A percentile compares a stretch with the other conserved stretches of the same genome.
These are phyloP conservation scores for Potentilla sterilis DNA, from an alignment of 306 rosid genomes.

Conservation along the genomic window DNA sequence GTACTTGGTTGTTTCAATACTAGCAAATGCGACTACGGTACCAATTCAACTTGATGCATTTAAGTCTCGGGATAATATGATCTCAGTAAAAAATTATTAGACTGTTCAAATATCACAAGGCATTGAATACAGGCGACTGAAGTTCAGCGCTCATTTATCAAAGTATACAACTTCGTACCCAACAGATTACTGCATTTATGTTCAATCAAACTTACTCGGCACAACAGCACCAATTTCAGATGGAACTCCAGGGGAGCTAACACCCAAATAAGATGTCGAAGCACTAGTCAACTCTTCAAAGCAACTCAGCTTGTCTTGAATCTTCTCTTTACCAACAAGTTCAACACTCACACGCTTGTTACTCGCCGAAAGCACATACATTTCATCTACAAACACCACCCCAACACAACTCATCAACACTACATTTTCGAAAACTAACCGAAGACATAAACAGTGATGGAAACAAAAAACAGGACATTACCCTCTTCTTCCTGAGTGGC, in stretches of 20 bases:
- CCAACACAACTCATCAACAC: background rate
- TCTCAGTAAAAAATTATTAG: background rate
- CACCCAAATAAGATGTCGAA: conserved; percentile 69
- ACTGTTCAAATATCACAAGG: background rate
- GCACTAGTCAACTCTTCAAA: conserved; percentile 77
- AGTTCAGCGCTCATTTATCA: background rate
- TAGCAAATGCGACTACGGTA: background rate
- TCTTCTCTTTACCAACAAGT: conserved; percentile 78
- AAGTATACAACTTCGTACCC: background rate
- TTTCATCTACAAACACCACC: conserved; percentile 67
- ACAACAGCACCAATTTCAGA: conserved; percentile 41
- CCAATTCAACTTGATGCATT: background rate
- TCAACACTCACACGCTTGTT: conserved; percentile 71
- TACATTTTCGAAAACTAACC: background rate
- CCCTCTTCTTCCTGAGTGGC: conserved; percentile 88
- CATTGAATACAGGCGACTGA: background rate
- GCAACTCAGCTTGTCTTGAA: conserved; percentile 75
- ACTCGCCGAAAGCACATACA: conserved; percentile 89
- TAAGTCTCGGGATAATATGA: background rate
- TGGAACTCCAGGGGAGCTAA: conserved; percentile 66
- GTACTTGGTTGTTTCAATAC: background rate
- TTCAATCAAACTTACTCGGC: conserved; percentile 55
- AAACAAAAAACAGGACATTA: conserved; percentile 19
- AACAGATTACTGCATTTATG: background rate
- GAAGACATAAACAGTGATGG: background rate